phyloP scores from a whole-genome alignment of 257 asterid species.

The Solanum tarapatanum region DNA sequence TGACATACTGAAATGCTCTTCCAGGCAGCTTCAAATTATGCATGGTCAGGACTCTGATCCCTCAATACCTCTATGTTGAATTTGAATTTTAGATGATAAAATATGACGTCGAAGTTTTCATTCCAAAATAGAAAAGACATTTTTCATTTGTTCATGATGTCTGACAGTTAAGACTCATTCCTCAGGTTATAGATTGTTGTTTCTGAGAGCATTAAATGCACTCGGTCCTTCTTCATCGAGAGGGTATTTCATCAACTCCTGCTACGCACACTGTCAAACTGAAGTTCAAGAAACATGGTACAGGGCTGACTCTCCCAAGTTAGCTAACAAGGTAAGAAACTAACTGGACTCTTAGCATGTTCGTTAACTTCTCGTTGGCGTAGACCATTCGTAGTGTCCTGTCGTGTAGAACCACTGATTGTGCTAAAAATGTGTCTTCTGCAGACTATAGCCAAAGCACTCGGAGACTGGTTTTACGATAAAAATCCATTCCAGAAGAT shows the following conservation, averaged over 20 bases:
- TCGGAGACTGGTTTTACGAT: conserved; percentile 78
- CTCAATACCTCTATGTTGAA: neutral
- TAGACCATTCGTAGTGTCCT: neutral
- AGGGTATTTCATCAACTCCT: conserved; percentile 73
- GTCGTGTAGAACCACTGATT: neutral
- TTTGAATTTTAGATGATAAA: neutral
- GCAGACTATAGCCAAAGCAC: conserved; percentile 76
- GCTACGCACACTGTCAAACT: conserved; percentile 87
- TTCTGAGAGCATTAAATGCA: conserved; percentile 31
- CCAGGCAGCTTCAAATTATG: conserved; percentile 43
- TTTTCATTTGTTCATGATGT: neutral
- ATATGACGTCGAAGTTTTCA: too few species aligned
- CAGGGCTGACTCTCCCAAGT: conserved; percentile 44
- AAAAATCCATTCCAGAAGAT: conserved; percentile 61
- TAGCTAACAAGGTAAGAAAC: conserved; percentile 37
- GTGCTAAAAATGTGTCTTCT: neutral
- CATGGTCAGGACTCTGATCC: conserved; percentile 33
- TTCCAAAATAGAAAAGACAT: too few species aligned
- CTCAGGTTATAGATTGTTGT: conserved; percentile 13
- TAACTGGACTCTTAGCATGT: neutral
- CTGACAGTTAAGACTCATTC: neutral
- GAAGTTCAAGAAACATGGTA: conserved; percentile 73
- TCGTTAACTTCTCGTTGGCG: neutral
- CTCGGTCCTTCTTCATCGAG: conserved; percentile 45
- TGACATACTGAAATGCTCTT: conserved; percentile 51